These are phyloP conservation scores for Cyberlindnera sargentensis DNA, from an alignment of 805 yeast species.

Conservation along the genomic window DNA sequence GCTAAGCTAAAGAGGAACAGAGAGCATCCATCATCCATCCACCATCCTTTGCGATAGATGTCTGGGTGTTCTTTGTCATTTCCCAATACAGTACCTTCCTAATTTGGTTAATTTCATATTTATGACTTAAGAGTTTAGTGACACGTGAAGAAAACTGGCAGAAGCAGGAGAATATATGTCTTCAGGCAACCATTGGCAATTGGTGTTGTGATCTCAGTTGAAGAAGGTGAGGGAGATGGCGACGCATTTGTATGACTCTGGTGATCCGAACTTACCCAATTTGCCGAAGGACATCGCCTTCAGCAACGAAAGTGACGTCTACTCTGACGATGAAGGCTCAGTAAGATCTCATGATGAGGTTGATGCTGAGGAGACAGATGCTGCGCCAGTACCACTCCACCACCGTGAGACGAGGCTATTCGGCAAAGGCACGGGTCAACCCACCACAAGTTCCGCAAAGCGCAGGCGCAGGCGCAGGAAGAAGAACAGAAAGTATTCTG, in stretches of 20 bases:
- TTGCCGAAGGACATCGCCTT: constrained; percentile 25
- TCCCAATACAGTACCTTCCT: too few species aligned
- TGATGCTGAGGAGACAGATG: background rate
- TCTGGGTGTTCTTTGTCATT: too few species aligned
- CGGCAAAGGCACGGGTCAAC: background rate
- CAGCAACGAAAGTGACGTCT: constrained; percentile 20
- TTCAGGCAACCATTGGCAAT: too few species aligned
- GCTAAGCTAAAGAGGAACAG: too few species aligned
- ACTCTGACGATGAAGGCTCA: constrained; percentile 9
- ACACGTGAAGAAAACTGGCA: too few species aligned
- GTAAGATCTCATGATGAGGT: too few species aligned
- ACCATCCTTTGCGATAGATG: too few species aligned
- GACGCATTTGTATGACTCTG: constrained; percentile 30
- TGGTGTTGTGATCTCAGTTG: too few species aligned
- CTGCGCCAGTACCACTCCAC: background rate
- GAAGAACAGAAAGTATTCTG: constrained; percentile 26
- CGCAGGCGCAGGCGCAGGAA: constrained; percentile 5
- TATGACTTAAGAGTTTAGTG: too few species aligned
- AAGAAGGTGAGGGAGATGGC: background rate
- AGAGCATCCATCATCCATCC: too few species aligned
- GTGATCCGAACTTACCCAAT: constrained; percentile 34
- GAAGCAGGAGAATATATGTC: too few species aligned
- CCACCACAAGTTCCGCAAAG: background rate
- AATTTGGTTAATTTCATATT: too few species aligned
- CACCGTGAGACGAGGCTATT: constrained; percentile 8